Percentiles rank a stretch among this genome's conserved stretches.
Evolutionary conservation across 768 basidiomycete species (phyloP).

Genomic region (Kwoniella sp.): DNA sequence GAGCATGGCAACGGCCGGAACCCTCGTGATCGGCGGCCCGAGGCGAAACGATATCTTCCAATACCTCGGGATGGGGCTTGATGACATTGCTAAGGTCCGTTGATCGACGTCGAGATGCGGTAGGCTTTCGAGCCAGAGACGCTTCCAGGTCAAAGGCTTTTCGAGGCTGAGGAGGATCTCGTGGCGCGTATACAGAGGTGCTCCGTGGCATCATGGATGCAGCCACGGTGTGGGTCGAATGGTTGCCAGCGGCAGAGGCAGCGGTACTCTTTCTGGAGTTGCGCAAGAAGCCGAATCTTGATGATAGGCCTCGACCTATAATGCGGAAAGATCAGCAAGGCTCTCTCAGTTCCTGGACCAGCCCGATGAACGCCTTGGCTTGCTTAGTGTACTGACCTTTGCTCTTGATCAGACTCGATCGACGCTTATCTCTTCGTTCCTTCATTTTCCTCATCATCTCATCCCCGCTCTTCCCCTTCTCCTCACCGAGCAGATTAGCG

Average conservation of each 20-base stretch:
- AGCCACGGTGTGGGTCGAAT: constrained; percentile 5
- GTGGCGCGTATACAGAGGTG: constrained; percentile 28
- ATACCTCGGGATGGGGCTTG: constrained; percentile 24
- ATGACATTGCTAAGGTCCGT: constrained; percentile 27
- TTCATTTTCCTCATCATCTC: constrained; percentile 24
- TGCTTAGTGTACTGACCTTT: constrained; percentile 26
- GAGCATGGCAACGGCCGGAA: no score
- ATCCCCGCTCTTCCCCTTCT: constrained; percentile 15
- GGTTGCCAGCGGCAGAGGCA: neutral
- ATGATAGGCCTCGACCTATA: constrained; percentile 15
- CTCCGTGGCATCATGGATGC: constrained; percentile 26
- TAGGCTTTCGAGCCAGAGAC: constrained; percentile 18
- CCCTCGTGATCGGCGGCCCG: neutral
- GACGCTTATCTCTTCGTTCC: constrained; percentile 28
- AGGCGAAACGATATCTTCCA: constrained; percentile 10
- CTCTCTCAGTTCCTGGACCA: no score
- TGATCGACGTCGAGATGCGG: constrained; percentile 26
- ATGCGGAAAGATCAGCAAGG: no score
- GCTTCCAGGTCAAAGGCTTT: constrained; percentile 23
- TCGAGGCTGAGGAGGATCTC: constrained; percentile 16
- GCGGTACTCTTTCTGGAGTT: constrained; percentile 9
- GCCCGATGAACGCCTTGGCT: no score
- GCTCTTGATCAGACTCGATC: constrained; percentile 28
- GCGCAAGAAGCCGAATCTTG: constrained; percentile 24
- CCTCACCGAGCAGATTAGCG: constrained; percentile 34